A percentile compares a stretch with the other conserved stretches of the same genome.
These are phyloP conservation scores for Phallus indusiatus DNA, from an alignment of 768 basidiomycete species.

Conservation along the genomic window DNA sequence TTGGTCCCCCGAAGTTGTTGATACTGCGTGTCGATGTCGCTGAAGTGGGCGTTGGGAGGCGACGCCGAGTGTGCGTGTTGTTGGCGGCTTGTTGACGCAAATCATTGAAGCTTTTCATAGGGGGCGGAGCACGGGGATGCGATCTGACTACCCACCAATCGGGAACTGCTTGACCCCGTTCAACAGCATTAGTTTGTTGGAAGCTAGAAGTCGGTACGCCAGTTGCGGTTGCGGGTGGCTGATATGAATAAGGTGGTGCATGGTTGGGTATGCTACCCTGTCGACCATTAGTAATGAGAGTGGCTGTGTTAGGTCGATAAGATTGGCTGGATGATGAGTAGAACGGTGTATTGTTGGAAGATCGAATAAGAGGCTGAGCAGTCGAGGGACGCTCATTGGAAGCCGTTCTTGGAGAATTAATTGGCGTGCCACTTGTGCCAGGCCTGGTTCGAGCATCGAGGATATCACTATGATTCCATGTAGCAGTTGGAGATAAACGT, in stretches of 20 bases:
- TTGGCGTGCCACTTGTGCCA: background rate
- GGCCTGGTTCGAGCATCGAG: background rate
- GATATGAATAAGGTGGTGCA: background rate
- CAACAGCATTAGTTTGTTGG: background rate
- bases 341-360: background rate
- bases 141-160: slow-evolving; percentile 38
- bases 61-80: background rate
- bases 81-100: slow-evolving; percentile 8
- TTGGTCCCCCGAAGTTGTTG: slow-evolving; percentile 54
- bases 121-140: slow-evolving; percentile 30
- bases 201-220: background rate
- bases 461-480: background rate
- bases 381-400: background rate
- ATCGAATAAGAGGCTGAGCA: background rate
- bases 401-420: background rate
- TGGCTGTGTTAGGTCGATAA: background rate
- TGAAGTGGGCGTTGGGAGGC: background rate
- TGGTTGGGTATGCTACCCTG: background rate
- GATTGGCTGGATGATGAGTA: background rate
- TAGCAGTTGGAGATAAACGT: background rate
- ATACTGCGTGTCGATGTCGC: background rate
- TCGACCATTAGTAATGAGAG: background rate
- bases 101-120: slow-evolving; percentile 24
- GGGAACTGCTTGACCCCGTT: slow-evolving; percentile 34
- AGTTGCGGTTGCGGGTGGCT: background rate